Evolutionary conservation across 441 rosid genomes (phyloP).

Genomic region (Aleurites moluccanus): DNA sequence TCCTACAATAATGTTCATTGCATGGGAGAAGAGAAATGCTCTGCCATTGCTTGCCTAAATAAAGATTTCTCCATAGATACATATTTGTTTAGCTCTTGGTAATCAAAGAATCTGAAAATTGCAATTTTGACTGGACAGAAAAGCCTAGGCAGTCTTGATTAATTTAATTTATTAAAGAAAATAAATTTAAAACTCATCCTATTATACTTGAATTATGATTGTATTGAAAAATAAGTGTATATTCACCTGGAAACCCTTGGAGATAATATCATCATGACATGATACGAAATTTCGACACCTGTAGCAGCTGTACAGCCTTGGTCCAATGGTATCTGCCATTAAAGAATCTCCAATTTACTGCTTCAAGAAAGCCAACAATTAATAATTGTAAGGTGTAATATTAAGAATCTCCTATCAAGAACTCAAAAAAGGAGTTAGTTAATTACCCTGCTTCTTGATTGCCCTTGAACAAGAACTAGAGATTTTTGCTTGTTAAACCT

Average conservation of each 20-base stretch:
- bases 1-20: slow-evolving; percentile 50
- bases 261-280: slow-evolving; percentile 47
- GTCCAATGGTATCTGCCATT: slow-evolving; percentile 41
- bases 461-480: neutral
- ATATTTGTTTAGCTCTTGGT: neutral
- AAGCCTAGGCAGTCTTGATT: no score
- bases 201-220: no score
- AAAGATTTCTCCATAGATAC: neutral
- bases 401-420: neutral
- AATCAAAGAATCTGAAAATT: neutral
- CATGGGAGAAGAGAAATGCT: slow-evolving; percentile 61
- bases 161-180: no score
- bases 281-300: slow-evolving; percentile 47
- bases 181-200: no score
- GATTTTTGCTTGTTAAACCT: neutral
- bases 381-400: neutral
- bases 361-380: neutral
- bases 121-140: neutral
- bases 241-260: slow-evolving; percentile 51
- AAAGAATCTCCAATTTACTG: neutral
- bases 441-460: neutral
- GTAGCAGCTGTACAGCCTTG: slow-evolving; percentile 45
- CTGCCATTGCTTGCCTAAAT: slow-evolving; percentile 50
- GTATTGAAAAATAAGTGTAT: no score
- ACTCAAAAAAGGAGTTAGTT: neutral